A percentile compares a stretch with the other conserved stretches of the same genome.
These are phyloP conservation scores for Galerina marginata DNA, from an alignment of 768 basidiomycete species.

Conservation along the genomic window DNA sequence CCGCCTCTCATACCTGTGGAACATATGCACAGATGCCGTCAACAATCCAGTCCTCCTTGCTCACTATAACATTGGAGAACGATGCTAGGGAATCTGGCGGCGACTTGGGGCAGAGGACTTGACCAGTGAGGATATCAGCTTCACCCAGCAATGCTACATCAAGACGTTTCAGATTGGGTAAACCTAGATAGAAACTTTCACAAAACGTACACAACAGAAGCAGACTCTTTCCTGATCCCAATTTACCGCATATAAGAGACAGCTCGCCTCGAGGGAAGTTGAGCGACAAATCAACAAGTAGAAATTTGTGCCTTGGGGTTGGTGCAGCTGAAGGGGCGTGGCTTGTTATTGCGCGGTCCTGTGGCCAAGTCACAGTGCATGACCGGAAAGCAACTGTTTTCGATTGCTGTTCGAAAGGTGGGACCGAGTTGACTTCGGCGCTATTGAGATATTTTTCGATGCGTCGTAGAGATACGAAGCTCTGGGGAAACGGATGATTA, in stretches of 20 bases:
- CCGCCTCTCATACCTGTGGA: constrained; percentile 63
- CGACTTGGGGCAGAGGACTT: constrained; percentile 82
- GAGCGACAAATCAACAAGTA: constrained; percentile 77
- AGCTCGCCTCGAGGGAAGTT: constrained; percentile 82
- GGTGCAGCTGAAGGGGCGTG: constrained; percentile 58
- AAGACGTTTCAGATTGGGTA: not conserved
- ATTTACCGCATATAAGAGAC: constrained; percentile 85
- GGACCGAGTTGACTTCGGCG: constrained; percentile 60
- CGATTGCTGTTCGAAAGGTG: constrained; percentile 36
- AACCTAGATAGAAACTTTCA: not conserved
- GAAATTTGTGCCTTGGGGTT: constrained; percentile 81
- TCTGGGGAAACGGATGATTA: constrained; percentile 39
- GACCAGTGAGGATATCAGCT: constrained; percentile 83
- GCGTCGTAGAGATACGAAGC: constrained; percentile 83
- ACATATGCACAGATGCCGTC: constrained; percentile 85
- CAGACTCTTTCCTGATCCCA: constrained; percentile 90
- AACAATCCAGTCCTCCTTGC: constrained; percentile 71
- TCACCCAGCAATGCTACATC: constrained; percentile 70
- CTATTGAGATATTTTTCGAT: constrained; percentile 88
- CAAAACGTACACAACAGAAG: constrained; percentile 62
- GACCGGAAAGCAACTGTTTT: constrained; percentile 79
- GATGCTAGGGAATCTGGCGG: constrained; percentile 78
- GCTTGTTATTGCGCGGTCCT: constrained; percentile 65
- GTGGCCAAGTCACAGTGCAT: constrained; percentile 91
- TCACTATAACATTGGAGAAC: constrained; percentile 47